Evolutionary conservation across 352 stramenopile species (phyloP).

Genomic region (Pythium vanterpoolii): DNA sequence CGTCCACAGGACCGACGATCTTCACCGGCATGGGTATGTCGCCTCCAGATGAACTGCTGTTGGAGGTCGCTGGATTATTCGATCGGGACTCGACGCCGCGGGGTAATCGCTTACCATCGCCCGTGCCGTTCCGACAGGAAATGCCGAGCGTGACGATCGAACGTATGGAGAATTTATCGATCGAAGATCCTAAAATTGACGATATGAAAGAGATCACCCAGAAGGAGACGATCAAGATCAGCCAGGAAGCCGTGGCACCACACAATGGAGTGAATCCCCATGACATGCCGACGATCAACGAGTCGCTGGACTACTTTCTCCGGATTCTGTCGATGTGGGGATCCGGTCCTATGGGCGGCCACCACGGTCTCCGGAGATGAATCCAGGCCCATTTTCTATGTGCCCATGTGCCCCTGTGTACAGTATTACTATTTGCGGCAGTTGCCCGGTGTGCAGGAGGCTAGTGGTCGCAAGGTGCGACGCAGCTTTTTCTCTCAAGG

Average conservation of each 20-base stretch:
- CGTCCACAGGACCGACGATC: slow-evolving; percentile 2
- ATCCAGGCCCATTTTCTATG: not conserved
- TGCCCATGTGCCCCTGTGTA: not conserved
- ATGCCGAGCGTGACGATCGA: slow-evolving; percentile 13
- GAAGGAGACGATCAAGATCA: too few species aligned
- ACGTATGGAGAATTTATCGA: slow-evolving; percentile 10
- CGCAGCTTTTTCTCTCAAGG: not conserved
- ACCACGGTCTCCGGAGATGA: slow-evolving; percentile 10
- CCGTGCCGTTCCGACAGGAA: slow-evolving; percentile 3
- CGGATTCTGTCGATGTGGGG: slow-evolving; percentile 11
- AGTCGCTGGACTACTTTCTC: slow-evolving; percentile 10
- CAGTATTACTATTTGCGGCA: not conserved
- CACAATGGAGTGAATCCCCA: not conserved
- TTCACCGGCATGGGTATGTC: slow-evolving; percentile 13
- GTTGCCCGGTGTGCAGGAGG: slow-evolving; percentile 8
- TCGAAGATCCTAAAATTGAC: slow-evolving; percentile 10
- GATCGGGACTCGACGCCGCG: slow-evolving; percentile 11
- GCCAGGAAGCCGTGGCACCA: not conserved
- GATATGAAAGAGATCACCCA: slow-evolving; percentile 14
- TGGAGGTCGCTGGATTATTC: slow-evolving; percentile 3
- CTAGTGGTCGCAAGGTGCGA: slow-evolving; percentile 2
- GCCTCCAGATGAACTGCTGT: slow-evolving; percentile 6
- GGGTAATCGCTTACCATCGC: not conserved
- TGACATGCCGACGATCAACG: slow-evolving; percentile 4
- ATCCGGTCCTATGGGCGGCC: not conserved